phyloP scores from a whole-genome alignment of 257 asterid species.

The Lavandula angustifolia region DNA sequence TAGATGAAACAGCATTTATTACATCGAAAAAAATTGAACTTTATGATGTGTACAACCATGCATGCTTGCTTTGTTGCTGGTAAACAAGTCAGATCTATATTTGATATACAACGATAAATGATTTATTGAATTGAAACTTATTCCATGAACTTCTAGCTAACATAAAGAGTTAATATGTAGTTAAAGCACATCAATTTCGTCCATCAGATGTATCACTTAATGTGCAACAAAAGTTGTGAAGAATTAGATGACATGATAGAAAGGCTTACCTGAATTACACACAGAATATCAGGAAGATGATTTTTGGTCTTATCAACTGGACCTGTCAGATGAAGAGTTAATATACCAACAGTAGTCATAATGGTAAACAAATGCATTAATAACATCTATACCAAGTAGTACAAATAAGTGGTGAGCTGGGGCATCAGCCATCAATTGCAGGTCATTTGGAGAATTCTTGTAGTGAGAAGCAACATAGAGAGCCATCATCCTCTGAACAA shows the following conservation, averaged over 20 bases:
- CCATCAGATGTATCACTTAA: slow-evolving; percentile 3
- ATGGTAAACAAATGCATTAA: neutral
- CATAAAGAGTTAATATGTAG: neutral
- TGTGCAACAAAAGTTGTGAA: neutral
- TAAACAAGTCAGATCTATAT: neutral
- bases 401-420: slow-evolving; percentile 99
- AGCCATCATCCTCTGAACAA: slow-evolving; percentile 94
- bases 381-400: slow-evolving; percentile 66
- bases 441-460: slow-evolving; percentile 91
- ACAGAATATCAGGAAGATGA: slow-evolving; percentile 88
- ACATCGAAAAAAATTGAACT: slow-evolving; percentile 2
- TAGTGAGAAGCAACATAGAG: slow-evolving; percentile 96
- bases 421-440: slow-evolving; percentile 98
- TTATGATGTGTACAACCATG: neutral
- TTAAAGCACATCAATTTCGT: slow-evolving; percentile 1
- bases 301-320: slow-evolving; percentile 88
- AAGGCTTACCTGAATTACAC: slow-evolving; percentile 78
- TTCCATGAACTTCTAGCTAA: neutral
- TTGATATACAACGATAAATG: neutral
- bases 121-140: neutral
- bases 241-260: neutral
- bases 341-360: slow-evolving; percentile 14
- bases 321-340: slow-evolving; percentile 52
- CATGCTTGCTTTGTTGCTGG: neutral
- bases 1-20: slow-evolving; percentile 15